phyloP scores from a whole-genome alignment of 176 grass and related monocot species.

The Microstegium vimineum region DNA sequence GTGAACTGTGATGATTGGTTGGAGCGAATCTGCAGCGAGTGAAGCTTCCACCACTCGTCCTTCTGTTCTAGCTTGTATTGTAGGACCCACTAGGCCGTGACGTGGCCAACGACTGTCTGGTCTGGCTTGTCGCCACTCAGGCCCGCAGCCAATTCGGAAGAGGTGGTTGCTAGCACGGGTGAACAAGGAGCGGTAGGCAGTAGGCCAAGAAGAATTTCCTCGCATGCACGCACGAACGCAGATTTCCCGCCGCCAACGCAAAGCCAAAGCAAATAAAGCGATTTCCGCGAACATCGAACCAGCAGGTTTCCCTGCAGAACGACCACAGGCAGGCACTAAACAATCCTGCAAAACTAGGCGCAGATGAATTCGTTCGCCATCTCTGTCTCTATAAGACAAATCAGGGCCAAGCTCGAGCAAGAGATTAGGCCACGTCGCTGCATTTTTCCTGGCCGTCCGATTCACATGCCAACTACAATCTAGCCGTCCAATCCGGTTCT shows the following conservation, averaged over 20 bases:
- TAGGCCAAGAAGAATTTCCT: conserved; percentile 12
- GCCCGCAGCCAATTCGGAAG: not conserved
- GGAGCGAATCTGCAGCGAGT: not conserved
- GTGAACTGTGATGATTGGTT: not conserved
- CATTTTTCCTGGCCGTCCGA: no score
- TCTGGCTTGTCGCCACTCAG: conserved; percentile 1
- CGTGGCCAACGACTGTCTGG: not conserved
- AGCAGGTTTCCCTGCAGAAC: not conserved
- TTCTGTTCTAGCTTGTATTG: not conserved
- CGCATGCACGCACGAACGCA: not conserved
- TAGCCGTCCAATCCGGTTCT: no score
- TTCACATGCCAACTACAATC: no score
- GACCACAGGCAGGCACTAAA: not conserved
- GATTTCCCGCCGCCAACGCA: conserved; percentile 19
- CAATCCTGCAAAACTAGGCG: not conserved
- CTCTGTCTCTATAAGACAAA: no score
- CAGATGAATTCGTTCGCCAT: no score
- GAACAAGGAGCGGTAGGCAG: not conserved
- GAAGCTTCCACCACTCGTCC: not conserved
- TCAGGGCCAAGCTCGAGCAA: no score
- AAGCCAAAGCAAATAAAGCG: not conserved
- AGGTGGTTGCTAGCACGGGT: conserved; percentile 7
- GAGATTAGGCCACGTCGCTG: no score
- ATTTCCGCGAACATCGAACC: no score
- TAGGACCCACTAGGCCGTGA: not conserved